Conservation (phyloP, 2,329 filamentous ascomycete genomes). For the Nemania sp. region DNA sequence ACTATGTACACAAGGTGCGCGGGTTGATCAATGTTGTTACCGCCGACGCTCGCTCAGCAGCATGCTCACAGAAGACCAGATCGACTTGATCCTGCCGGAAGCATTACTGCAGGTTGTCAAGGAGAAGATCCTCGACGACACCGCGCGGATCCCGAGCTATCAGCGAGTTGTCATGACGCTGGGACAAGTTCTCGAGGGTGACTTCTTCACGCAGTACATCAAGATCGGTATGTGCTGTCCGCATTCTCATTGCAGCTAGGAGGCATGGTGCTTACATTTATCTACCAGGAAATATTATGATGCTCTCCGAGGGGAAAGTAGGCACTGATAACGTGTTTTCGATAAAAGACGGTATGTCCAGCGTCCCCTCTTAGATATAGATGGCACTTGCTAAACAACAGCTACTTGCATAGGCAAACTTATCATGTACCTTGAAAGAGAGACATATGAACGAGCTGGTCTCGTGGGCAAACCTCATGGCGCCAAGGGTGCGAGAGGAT, state of each 20-base stretch:
- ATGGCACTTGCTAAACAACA: slow-evolving; percentile 1
- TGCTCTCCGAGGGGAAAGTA: slow-evolving; percentile 79
- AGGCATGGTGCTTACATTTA: background rate
- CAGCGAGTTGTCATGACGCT: slow-evolving; percentile 74
- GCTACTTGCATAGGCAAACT: slow-evolving; percentile 58
- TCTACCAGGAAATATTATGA: slow-evolving; percentile 69
- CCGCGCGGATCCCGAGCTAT: slow-evolving; percentile 54
- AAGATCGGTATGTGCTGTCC: slow-evolving; percentile 66
- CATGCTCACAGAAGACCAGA: slow-evolving; percentile 44
- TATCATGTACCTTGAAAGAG: slow-evolving; percentile 76
- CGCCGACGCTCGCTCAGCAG: background rate
- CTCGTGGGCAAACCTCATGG: slow-evolving; percentile 72
- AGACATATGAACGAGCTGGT: slow-evolving; percentile 81
- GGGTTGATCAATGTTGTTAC: background rate
- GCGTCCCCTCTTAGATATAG: background rate
- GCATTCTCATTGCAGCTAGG: background rate
- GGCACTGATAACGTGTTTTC: slow-evolving; percentile 74
- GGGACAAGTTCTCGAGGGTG: slow-evolving; percentile 69
- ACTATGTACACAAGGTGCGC: slow-evolving; percentile 70
- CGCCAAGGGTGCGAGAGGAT: slow-evolving; percentile 59
- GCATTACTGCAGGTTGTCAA: slow-evolving; percentile 61
- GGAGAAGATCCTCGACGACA: slow-evolving; percentile 51
- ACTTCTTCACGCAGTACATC: slow-evolving; percentile 84
- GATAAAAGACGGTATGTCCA: slow-evolving; percentile 65
- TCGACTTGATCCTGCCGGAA: slow-evolving; percentile 74